These are phyloP conservation scores for Elsinoe perseae DNA, from an alignment of 2,329 filamentous ascomycete genomes.

Conservation along the genomic window DNA sequence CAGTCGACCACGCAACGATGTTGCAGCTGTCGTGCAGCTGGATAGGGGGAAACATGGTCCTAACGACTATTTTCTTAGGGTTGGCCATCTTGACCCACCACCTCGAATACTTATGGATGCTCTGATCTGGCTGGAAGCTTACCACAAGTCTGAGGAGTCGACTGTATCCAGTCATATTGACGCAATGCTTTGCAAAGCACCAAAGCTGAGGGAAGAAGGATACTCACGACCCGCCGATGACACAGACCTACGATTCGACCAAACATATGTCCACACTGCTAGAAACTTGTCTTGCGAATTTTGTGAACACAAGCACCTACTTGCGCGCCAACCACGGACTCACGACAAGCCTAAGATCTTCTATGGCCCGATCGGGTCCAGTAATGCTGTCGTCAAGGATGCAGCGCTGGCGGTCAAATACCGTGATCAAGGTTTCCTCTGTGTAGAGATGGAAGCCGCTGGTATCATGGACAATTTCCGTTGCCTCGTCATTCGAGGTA, in stretches of 20 bases:
- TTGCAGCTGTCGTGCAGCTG: constrained; percentile 24
- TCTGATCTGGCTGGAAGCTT: neutral
- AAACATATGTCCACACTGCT: neutral
- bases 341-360: neutral
- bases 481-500: constrained; percentile 17
- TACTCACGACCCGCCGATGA: neutral
- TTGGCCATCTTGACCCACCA: neutral
- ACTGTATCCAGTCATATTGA: neutral
- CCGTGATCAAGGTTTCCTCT: constrained; percentile 1
- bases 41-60: constrained; percentile 21
- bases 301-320: neutral
- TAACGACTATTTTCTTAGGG: neutral
- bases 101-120: neutral
- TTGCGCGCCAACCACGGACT: neutral
- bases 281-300: neutral
- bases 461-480: constrained; percentile 18
- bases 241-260: neutral
- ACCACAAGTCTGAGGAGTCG: neutral
- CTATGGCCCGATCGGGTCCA: constrained; percentile 14
- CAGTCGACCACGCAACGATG: constrained; percentile 18
- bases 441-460: constrained; percentile 21
- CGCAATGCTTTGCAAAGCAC: neutral
- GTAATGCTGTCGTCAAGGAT: constrained; percentile 16
- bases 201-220: neutral
- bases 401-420: neutral